Percentiles rank a stretch among this genome's conserved stretches.
phyloP scores from a whole-genome alignment of 2,329 filamentous ascomycete species.

The Byssochlamys sp. region DNA sequence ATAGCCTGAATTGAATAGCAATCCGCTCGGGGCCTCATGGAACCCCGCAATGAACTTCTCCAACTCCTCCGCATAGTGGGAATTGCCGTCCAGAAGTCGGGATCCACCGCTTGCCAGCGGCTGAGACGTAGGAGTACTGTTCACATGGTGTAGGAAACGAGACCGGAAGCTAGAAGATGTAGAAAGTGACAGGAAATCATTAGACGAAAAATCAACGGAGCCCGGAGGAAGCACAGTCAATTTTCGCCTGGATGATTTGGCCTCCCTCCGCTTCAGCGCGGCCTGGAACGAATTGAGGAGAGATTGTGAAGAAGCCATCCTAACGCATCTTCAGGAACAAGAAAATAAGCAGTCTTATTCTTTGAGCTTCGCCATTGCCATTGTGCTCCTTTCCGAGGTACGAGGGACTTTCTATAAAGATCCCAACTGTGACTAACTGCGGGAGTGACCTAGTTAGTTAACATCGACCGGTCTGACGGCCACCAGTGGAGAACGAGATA shows the following conservation, averaged over 20 bases:
- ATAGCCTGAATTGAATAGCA: constrained; percentile 57
- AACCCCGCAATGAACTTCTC: constrained; percentile 52
- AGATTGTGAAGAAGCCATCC: constrained; percentile 7
- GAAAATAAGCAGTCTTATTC: background rate
- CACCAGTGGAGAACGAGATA: background rate
- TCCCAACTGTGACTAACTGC: background rate
- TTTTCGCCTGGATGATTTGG: constrained; percentile 37
- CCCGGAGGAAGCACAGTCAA: constrained; percentile 37
- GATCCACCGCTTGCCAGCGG: constrained; percentile 51
- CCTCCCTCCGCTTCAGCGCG: constrained; percentile 30
- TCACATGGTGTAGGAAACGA: constrained; percentile 41
- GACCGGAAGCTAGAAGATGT: constrained; percentile 38
- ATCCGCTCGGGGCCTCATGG: constrained; percentile 47
- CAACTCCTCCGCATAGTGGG: constrained; percentile 48
- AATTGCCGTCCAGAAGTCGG: constrained; percentile 58
- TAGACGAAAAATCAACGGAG: constrained; percentile 53
- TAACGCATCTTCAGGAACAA: constrained; percentile 8
- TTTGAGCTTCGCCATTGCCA: background rate
- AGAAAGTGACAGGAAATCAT: constrained; percentile 55
- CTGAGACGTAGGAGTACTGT: constrained; percentile 22
- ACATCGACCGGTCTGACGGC: background rate
- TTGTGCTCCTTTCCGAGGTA: background rate
- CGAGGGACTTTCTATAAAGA: background rate
- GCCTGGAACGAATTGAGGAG: constrained; percentile 22
- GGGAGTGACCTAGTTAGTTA: background rate